A percentile compares a stretch with the other conserved stretches of the same genome.
These are phyloP conservation scores for Penicillium robsamsonii DNA, from an alignment of 495 filamentous ascomycete genomes.

Conservation along the genomic window DNA sequence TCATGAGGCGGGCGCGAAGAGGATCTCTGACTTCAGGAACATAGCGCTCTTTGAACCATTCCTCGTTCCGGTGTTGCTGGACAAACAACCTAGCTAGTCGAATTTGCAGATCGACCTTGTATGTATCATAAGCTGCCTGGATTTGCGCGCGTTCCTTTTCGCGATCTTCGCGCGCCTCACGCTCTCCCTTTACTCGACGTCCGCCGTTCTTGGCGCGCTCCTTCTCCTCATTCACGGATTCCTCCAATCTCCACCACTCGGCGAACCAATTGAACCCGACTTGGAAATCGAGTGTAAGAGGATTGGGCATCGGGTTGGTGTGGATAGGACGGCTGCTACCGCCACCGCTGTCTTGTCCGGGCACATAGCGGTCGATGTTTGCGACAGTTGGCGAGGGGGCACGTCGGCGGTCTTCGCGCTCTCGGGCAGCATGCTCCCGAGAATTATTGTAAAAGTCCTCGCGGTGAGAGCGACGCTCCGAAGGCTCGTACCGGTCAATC, in stretches of 20 bases:
- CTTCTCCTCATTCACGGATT: constrained; percentile 81
- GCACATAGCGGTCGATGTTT: constrained; percentile 94
- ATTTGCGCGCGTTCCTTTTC: constrained; percentile 87
- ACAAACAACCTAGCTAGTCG: constrained; percentile 90
- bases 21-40: constrained; percentile 72
- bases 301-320: constrained; percentile 75
- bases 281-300: constrained; percentile 81
- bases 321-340: constrained; percentile 54
- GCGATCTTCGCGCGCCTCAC: constrained; percentile 78
- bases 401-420: constrained; percentile 65
- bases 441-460: constrained; percentile 51
- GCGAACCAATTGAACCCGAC: constrained; percentile 96
- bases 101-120: constrained; percentile 90
- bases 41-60: constrained; percentile 98
- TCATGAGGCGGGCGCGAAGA: constrained; percentile 66
- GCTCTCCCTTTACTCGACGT: constrained; percentile 68
- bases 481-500: constrained; percentile 72
- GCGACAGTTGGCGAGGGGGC: constrained; percentile 60
- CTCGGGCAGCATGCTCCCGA: constrained; percentile 69
- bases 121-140: constrained; percentile 85
- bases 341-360: constrained; percentile 65
- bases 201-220: constrained; percentile 75
- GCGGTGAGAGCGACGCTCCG: constrained; percentile 49
- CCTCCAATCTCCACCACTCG: constrained; percentile 92
- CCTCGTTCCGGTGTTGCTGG: constrained; percentile 82